Percentiles rank a stretch among this genome's conserved stretches.
Evolutionary conservation across 768 basidiomycete genomes (phyloP).

Genomic region (Termitomyces heimii): DNA sequence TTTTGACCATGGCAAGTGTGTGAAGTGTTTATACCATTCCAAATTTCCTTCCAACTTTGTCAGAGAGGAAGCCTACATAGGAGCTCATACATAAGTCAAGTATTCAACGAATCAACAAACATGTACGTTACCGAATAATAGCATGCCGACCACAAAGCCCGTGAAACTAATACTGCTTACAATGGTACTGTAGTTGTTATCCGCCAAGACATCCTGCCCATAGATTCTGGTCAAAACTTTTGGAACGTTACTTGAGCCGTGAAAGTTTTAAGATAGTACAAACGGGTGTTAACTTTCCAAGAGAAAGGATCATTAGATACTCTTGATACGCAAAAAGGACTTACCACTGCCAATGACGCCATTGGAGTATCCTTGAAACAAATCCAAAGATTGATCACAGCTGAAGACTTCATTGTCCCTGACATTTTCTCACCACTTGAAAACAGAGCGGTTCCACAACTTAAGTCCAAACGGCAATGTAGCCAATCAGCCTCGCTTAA

Average conservation of each 20-base stretch:
- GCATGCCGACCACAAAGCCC: conserved; percentile 80
- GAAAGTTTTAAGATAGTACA: conserved; percentile 15
- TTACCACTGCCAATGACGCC: conserved; percentile 69
- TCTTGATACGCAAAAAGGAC: conserved; percentile 17
- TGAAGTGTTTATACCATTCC: conserved; percentile 57
- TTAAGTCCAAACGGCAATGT: conserved; percentile 15
- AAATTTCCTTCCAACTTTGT: conserved; percentile 80
- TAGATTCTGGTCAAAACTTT: conserved; percentile 69
- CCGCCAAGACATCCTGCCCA: conserved; percentile 40
- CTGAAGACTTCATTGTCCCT: background rate
- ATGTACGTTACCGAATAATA: conserved; percentile 47
- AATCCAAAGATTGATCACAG: background rate
- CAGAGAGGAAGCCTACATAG: conserved; percentile 55
- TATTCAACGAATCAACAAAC: background rate
- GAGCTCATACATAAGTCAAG: background rate
- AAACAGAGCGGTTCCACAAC: conserved; percentile 82
- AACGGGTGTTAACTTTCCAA: conserved; percentile 58
- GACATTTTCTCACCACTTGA: conserved; percentile 54
- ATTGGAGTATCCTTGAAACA: conserved; percentile 76
- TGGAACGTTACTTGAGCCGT: background rate
- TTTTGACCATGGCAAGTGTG: background rate
- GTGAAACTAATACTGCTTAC: conserved; percentile 72
- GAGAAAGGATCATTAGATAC: background rate
- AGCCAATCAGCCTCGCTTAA: background rate
- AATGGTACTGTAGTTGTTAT: conserved; percentile 54